Evolutionary conservation across 345 rosid genomes (phyloP), one percentile per base, ranked within the genome.

Genomic region (Pistacia vera): DNA sequence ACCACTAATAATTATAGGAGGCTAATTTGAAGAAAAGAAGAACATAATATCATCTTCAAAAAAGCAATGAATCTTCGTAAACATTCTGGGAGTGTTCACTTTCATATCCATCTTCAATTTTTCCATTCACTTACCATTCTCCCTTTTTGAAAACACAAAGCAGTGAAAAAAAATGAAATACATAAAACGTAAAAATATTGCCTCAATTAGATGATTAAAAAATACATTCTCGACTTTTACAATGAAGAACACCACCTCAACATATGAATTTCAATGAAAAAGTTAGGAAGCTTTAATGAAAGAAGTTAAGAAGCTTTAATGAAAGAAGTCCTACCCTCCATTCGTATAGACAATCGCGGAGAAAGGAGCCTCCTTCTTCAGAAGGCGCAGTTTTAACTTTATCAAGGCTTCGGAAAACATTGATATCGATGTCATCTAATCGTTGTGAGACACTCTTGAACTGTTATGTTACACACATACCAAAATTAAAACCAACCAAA

Each of bases 321-420:
- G 10, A 67, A 18, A 72, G 2, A 71, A 69, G 12, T 20, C 91
- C 51, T 90, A 93, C 98, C 93, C 95, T 93, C 92, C 94, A 95
- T 82, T 95, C 98, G 3, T 87, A 22, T 35, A 95, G 98, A 71
- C 94, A 88, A 54, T 93, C 99, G 70, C 85, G 82, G 76, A 93
- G 84, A 82, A 93, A 92, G 5, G 96, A 78, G 51, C 97, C 91
- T 16, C 99, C 97, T 41, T 86, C 97, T 41, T 86, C 85, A 2
- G 97, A 88, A 33, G 99, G 98, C 86, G 88, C 90, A 4, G 84
- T 46, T 84, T 93, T 95, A 36, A 85, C 73, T 79, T 83, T 85
- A 54, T 90, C 86, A 59, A 93, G 88, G 88, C 90, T 90, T 79
- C 88, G 78, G 75, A 81, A 89, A 64, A 89, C 93, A 85, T 86